phyloP scores from a whole-genome alignment of 2,329 filamentous ascomycete species.

The Colletotrichum brevisporum region DNA sequence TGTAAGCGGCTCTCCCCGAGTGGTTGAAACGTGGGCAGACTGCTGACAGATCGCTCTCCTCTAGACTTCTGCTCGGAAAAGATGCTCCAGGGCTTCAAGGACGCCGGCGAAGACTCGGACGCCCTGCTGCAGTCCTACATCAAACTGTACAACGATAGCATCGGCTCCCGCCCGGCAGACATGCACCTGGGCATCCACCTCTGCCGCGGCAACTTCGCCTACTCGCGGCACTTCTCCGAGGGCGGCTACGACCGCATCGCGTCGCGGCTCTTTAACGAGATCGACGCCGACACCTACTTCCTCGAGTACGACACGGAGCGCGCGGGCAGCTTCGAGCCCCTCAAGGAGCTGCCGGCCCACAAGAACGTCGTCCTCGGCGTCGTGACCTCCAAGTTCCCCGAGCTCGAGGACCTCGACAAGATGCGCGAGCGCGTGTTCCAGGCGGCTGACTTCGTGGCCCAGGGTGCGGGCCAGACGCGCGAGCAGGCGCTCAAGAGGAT shows the following conservation, averaged over 20 bases:
- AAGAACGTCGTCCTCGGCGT: slow-evolving; percentile 75
- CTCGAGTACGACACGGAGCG: slow-evolving; percentile 72
- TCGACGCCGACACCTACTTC: slow-evolving; percentile 74
- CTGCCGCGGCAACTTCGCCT: slow-evolving; percentile 73
- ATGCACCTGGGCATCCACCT: slow-evolving; percentile 81
- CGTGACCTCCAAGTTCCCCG: slow-evolving; percentile 72
- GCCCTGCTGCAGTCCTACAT: slow-evolving; percentile 79
- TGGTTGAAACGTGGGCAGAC: no score
- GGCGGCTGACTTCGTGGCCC: slow-evolving; percentile 76
- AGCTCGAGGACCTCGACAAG: slow-evolving; percentile 68
- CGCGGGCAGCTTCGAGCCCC: slow-evolving; percentile 73
- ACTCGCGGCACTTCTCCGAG: slow-evolving; percentile 74
- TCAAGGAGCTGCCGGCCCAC: slow-evolving; percentile 69
- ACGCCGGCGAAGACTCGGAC: slow-evolving; percentile 49
- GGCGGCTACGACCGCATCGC: slow-evolving; percentile 76
- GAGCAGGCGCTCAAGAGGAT: slow-evolving; percentile 76
- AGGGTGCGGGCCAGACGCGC: slow-evolving; percentile 72
- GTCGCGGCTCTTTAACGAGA: slow-evolving; percentile 70
- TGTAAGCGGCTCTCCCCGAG: slow-evolving; percentile 41
- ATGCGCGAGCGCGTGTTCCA: slow-evolving; percentile 68
- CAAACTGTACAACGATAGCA: slow-evolving; percentile 80
- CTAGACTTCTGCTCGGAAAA: slow-evolving; percentile 76
- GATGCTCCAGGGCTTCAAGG: slow-evolving; percentile 41
- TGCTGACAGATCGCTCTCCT: background rate
- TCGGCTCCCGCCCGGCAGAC: slow-evolving; percentile 72